Percentiles rank a stretch among this genome's conserved stretches.
Evolutionary conservation across 768 basidiomycete species (phyloP).

Genomic region (Daedaleopsis nitida): DNA sequence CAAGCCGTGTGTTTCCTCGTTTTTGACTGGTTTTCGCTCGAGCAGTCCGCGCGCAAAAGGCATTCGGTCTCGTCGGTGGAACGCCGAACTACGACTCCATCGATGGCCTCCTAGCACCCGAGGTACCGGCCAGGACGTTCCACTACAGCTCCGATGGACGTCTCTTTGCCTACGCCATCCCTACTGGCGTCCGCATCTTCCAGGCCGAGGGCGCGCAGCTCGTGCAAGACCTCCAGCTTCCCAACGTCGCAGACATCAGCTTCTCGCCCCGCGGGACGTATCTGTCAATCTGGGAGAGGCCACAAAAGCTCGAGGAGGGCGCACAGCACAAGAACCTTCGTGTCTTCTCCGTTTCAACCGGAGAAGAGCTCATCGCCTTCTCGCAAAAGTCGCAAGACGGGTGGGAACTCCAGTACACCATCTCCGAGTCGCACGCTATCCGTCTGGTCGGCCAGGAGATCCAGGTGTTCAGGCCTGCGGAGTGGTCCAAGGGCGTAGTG

Average conservation of each 20-base stretch:
- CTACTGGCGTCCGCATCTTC: conserved; percentile 76
- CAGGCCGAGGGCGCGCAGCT: conserved; percentile 74
- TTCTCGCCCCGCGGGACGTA: conserved; percentile 96
- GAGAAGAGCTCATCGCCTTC: conserved; percentile 85
- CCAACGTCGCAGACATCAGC: conserved; percentile 79
- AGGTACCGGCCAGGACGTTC: conserved; percentile 72
- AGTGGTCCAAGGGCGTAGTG: conserved; percentile 76
- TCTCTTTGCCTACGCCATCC: conserved; percentile 82
- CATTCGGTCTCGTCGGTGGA: conserved; percentile 81
- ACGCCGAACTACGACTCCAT: conserved; percentile 73
- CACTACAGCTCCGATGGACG: conserved; percentile 87
- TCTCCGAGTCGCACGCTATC: conserved; percentile 84
- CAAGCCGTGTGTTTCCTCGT: conserved; percentile 10
- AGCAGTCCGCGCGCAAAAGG: conserved; percentile 93
- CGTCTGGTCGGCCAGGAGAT: conserved; percentile 80
- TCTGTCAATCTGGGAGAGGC: conserved; percentile 94
- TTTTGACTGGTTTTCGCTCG: conserved; percentile 16
- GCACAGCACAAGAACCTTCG: conserved; percentile 92
- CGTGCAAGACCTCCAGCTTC: conserved; percentile 71
- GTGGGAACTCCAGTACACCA: conserved; percentile 91
- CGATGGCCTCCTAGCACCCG: conserved; percentile 64
- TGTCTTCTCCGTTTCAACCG: conserved; percentile 84
- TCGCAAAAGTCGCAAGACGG: conserved; percentile 89
- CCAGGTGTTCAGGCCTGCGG: conserved; percentile 80
- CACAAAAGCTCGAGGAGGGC: conserved; percentile 88